These are phyloP conservation scores for Trichophyton rubrum DNA, from an alignment of 2,329 filamentous ascomycete species.

Conservation along the genomic window DNA sequence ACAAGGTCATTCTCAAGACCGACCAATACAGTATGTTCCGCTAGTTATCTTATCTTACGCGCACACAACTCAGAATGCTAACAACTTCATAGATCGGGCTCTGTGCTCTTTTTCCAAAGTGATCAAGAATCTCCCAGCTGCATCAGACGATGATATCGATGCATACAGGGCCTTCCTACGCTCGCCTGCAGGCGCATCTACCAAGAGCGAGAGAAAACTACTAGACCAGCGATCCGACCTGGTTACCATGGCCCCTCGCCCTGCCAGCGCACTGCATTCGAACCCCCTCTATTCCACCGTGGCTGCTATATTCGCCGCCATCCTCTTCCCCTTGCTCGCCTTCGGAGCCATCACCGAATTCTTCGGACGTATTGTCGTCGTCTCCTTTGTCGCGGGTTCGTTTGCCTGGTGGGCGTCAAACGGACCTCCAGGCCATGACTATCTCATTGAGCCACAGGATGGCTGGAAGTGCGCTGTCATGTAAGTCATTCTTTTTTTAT, in stretches of 20 bases:
- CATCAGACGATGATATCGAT: constrained; percentile 37
- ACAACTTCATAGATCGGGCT: constrained; percentile 23
- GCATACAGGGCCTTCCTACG: constrained; percentile 45
- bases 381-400: constrained; percentile 41
- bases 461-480: constrained; percentile 29
- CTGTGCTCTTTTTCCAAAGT: constrained; percentile 38
- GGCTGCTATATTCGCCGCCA: constrained; percentile 37
- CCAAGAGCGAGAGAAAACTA: constrained; percentile 39
- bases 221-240: constrained; percentile 39
- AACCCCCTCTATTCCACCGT: constrained; percentile 29
- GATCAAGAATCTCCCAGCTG: constrained; percentile 33
- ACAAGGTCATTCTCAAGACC: constrained; percentile 44
- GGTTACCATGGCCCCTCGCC: constrained; percentile 19
- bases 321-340: constrained; percentile 46
- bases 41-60: not conserved
- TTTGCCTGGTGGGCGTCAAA: constrained; percentile 31
- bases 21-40: constrained; percentile 45
- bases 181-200: constrained; percentile 37
- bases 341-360: constrained; percentile 48
- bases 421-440: constrained; percentile 24
- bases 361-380: constrained; percentile 45
- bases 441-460: constrained; percentile 27
- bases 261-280: not conserved
- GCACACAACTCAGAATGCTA: constrained; percentile 3
- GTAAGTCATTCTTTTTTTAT: constrained; percentile 18